Percentiles rank a stretch among this genome's conserved stretches.
phyloP scores from a whole-genome alignment of 2,329 filamentous ascomycete genomes.

The Aspergillus fijiensis region DNA sequence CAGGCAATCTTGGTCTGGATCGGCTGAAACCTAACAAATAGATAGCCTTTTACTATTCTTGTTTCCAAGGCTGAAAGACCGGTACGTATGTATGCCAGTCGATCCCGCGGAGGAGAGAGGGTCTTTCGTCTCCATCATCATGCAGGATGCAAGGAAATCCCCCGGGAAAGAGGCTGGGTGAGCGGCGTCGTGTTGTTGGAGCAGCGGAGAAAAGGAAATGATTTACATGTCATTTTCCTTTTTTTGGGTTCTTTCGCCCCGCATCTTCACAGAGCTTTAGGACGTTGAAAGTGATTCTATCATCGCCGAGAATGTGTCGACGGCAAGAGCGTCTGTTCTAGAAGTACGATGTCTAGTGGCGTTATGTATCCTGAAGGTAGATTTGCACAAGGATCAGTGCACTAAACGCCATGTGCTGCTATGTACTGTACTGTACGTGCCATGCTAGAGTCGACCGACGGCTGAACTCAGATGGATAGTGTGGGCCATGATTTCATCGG shows the following conservation, averaged over 20 bases:
- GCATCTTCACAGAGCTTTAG: not conserved
- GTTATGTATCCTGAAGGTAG: not conserved
- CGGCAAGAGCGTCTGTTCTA: not conserved
- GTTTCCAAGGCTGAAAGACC: not conserved
- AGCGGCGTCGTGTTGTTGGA: not conserved
- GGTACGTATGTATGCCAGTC: not conserved
- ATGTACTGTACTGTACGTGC: not conserved
- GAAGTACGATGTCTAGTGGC: not conserved
- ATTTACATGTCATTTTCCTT: not conserved
- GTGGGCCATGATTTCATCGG: not conserved
- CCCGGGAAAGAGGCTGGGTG: not conserved
- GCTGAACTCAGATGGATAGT: not conserved
- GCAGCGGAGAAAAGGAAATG: not conserved
- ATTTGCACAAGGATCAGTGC: not conserved
- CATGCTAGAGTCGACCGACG: not conserved
- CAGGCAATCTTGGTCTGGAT: not conserved
- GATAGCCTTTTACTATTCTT: not conserved
- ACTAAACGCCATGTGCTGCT: not conserved
- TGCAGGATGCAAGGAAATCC: slow-evolving; percentile 2
- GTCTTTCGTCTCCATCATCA: not conserved
- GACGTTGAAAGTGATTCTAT: too few relatives aligned
- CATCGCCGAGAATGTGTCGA: not conserved
- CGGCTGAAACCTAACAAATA: slow-evolving; percentile 1
- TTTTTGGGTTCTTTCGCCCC: not conserved
- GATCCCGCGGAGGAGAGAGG: not conserved